A percentile compares a stretch with the other conserved stretches of the same genome.
Evolutionary conservation across 352 stramenopile genomes (phyloP).

Genomic region (Phytophthora vignae): DNA sequence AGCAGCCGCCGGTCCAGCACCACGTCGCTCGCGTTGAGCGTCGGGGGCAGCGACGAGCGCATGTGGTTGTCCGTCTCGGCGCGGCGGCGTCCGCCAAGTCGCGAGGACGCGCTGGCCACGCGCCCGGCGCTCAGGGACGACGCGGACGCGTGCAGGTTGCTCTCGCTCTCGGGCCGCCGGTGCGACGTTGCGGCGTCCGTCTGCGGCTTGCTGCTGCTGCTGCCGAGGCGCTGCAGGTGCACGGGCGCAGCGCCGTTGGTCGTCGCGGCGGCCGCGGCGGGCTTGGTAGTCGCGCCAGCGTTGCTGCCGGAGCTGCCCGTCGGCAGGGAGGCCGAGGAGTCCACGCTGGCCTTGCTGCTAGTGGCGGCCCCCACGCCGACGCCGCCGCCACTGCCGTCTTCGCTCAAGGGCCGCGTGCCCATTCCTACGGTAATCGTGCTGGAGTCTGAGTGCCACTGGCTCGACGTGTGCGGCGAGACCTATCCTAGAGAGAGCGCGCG

Average conservation of each 20-base stretch:
- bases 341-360: neutral
- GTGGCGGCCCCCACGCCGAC: no score
- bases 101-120: constrained; percentile 20
- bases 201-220: constrained; percentile 15
- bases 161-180: constrained; percentile 16
- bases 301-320: constrained; percentile 1
- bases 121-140: constrained; percentile 11
- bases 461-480: constrained; percentile 1
- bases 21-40: constrained; percentile 35
- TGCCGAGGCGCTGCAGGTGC: constrained; percentile 28
- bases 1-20: constrained; percentile 73
- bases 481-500: constrained; percentile 6
- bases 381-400: constrained; percentile 27
- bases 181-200: neutral
- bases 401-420: constrained; percentile 35
- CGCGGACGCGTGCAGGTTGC: constrained; percentile 15
- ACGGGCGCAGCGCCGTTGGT: constrained; percentile 7
- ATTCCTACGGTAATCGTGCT: constrained; percentile 8
- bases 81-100: constrained; percentile 30
- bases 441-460: constrained; percentile 6
- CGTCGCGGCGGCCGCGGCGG: neutral
- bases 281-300: constrained; percentile 1
- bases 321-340: constrained; percentile 9
- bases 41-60: constrained; percentile 46
- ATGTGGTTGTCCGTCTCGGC: constrained; percentile 45